Evolutionary conservation across 345 rosid species (phyloP), one percentile per base, ranked within the genome.

Genomic region (Salix arbutifolia): DNA sequence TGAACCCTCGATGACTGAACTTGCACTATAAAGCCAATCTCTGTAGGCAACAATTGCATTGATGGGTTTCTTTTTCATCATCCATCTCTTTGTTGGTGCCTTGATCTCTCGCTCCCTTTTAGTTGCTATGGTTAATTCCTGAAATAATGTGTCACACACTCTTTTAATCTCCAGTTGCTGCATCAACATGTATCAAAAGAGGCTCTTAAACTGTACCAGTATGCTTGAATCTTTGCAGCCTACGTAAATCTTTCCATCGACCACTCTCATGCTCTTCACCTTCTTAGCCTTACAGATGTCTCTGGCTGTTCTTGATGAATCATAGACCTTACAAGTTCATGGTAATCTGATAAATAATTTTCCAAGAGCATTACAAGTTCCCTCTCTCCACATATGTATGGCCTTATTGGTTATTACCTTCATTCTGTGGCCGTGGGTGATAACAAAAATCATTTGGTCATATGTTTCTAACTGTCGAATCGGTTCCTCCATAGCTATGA

Each of bases 161-260:
- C 11, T 44, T n/a, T 44, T 38, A 9, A 35, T 65, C 21, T 28
- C 66, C 48, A 18, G 65, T 52, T 28, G 69, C 70, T 73, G 64
- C 19, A 42, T 25, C 13, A 64, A 31, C 35, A 23, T 68, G 72
- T 69, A 62, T 25, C 35, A 26, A 31, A 16, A 17, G 18, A 46
- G 5, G 31, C 30, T 53, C 19, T 79, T 30, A 21, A 76, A 30
- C 62, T 44, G 37, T n/a, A 92, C 98, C 93, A 88, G 94, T 84
- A 93, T 89, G 86, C 99, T 90, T 73, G 99, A 90, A 86, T 95
- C 97, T 60, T 19, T 70, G 85, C 97, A 93, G 75, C 99, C 97
- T 6, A 84, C 58, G 25, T 91, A 95, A 61, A 91, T 84, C 87
- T 87, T 95, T 82, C 94, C 97, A 67, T 83, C 90, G 1, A 84